Conservation (phyloP, 2,329 filamentous ascomycete genomes). For the Hymenoscyphus salicellus region DNA sequence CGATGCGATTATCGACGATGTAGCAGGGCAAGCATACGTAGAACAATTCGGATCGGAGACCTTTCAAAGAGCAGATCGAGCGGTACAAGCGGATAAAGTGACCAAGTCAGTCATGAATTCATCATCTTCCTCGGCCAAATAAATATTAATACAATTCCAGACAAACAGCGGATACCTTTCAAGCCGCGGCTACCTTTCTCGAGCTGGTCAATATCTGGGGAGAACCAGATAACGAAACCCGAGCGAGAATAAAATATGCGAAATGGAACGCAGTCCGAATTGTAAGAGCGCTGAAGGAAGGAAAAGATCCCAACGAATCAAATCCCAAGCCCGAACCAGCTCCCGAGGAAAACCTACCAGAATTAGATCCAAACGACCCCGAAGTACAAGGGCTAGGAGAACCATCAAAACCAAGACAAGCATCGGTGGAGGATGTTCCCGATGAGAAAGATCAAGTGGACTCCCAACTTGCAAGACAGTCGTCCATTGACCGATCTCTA, state of each 20-base stretch:
- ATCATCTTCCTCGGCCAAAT: background rate
- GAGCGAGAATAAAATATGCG: constrained; percentile 89
- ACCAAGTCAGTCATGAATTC: constrained; percentile 65
- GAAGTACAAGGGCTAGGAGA: constrained; percentile 57
- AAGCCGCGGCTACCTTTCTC: constrained; percentile 88
- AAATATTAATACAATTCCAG: constrained; percentile 41
- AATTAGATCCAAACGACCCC: constrained; percentile 61
- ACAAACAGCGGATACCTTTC: constrained; percentile 90
- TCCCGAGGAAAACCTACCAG: constrained; percentile 44
- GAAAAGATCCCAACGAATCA: constrained; percentile 85
- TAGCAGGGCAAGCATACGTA: constrained; percentile 84
- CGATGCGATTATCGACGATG: constrained; percentile 80
- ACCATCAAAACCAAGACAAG: constrained; percentile 40
- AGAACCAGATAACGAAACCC: constrained; percentile 67
- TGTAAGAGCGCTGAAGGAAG: constrained; percentile 83
- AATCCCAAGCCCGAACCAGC: constrained; percentile 67
- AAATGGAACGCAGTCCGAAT: constrained; percentile 95
- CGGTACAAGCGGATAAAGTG: constrained; percentile 77
- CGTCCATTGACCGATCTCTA: constrained; percentile 48
- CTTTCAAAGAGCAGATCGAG: constrained; percentile 78
- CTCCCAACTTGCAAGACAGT: constrained; percentile 43
- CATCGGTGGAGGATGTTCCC: constrained; percentile 54
- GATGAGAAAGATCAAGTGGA: constrained; percentile 53
- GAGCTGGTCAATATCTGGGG: constrained; percentile 86
- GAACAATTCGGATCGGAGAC: constrained; percentile 92